phyloP scores from a whole-genome alignment of 1,284 basidiomycete genomes.

The Apiotrichum gamsii region DNA sequence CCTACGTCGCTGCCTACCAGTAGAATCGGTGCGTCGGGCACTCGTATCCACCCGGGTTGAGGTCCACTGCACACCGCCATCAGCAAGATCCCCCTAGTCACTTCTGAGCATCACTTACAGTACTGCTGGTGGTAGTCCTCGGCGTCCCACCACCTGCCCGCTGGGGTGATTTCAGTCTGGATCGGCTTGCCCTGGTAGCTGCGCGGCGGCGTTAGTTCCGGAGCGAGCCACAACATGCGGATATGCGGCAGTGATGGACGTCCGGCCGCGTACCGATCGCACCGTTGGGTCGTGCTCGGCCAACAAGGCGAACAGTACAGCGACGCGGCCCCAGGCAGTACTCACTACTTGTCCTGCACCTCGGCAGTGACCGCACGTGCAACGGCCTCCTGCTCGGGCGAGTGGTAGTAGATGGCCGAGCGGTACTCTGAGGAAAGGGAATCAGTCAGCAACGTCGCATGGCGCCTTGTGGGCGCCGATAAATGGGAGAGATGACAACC shows the following conservation, averaged over 20 bases:
- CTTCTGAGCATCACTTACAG: too few species aligned
- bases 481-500: too few species aligned
- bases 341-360: slow-evolving; percentile 71
- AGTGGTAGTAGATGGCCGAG: slow-evolving; percentile 80
- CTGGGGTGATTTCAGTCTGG: slow-evolving; percentile 64
- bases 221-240: too few species aligned
- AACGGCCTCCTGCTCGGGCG: slow-evolving; percentile 65
- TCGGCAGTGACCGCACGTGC: slow-evolving; percentile 76
- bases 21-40: slow-evolving; percentile 50
- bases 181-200: slow-evolving; percentile 69
- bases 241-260: background rate
- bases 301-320: too few species aligned
- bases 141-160: slow-evolving; percentile 70
- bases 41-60: slow-evolving; percentile 49
- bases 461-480: too few species aligned
- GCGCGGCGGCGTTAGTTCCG: slow-evolving; percentile 50
- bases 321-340: too few species aligned
- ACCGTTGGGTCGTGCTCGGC: too few species aligned
- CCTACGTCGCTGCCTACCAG: too few species aligned
- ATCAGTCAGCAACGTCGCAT: too few species aligned
- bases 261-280: background rate
- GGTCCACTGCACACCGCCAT: too few species aligned
- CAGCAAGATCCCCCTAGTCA: too few species aligned
- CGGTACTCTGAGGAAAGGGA: slow-evolving; percentile 97
- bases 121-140: slow-evolving; percentile 83